Evolutionary conservation across 805 yeast species (phyloP), one percentile per base, ranked within the genome.

Genomic region (Yamadazyma sp.): DNA sequence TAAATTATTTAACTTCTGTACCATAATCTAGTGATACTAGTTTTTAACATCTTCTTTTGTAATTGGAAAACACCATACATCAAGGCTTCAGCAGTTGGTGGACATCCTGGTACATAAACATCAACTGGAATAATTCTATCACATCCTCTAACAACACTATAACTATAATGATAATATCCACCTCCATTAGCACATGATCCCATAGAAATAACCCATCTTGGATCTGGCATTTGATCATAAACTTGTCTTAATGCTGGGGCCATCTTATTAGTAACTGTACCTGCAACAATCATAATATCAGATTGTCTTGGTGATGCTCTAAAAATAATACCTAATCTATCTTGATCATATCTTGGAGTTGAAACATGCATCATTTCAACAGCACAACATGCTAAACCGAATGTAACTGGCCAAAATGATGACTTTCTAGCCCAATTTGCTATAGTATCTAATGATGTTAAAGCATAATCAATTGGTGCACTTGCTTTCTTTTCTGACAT

Each of bases 281-380:
- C 95, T 2, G 95, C 95, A 38, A 86, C 93, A 65, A 86, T 86
- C 84, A 86, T 84, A 47, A 86, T 82, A 73, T 86, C 95, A 4
- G 93, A 79, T 62, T 86, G 95, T 66, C 95, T 82, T 35, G 95
- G 95, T 24, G 94, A 82, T 21, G 93, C 95, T 71, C 95, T 81
- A 78, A 86, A 86, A 75, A 86, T 86, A 53, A 86, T 86, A 52
- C 95, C 95, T 58, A 86, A 70, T 60, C 95, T 78, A 69, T 86
- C 95, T 66, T 86, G 95, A 64, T 86, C 95, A 62, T 86, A 86
- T 56, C 95, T 73, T 42, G 95, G 94, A 39, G 94, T 79, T 17
- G 95, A 86, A 24, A 82, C 84, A 58, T 86, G 95, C 95, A 86
- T 86, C 95, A 86, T 86, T 65, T 86, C 95, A 27, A 86, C 94